Evolutionary conservation across 1,139 yeast genomes (phyloP), one percentile per base, ranked within the genome.

Genomic region (Spencermartinsiella ligniputridi): DNA sequence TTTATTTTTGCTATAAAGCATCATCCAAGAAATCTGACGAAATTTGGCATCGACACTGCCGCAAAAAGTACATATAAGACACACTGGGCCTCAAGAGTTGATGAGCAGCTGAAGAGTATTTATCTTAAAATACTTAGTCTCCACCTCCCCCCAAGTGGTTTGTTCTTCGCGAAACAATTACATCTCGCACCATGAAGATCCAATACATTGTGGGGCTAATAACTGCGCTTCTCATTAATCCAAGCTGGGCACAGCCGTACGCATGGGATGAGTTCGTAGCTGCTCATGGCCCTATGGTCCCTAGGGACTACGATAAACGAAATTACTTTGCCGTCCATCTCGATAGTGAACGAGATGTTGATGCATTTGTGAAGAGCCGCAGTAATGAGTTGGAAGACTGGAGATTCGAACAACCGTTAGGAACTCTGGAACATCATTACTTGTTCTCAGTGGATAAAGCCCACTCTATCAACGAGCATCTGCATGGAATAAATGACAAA

Each of bases 301-400:
- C 50, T 1, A 48, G 57, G 13, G 62, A 60, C 35, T 54, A 54
- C 39, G 55, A 51, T 27, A 42, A 40, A 13, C 48, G 64, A 22
- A 49, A 52, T 12, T 63, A 63, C 42, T 61, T 56, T 48, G 66
- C 63, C 8, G 57, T 63, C 29, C 63, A 63, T 35, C 49, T 63
- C 15, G 49, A 46, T 25, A 47, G 44, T 9, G 40, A 34, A 3
- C 37, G 44, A 9, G 52, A 51, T 21, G 54, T 49, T 16, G 39
- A 17, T 2, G 29, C 33, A 15, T 48, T 51, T 39, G 44, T 22
- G 5, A 27, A 15, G n/a, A 27, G 20, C 17, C 45, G 35, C 21
- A 30, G 52, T 39, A 50, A 52, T 11, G 34, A 20, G 13, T 42
- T 41, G 1, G 44, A 50, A 13, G 56, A 53, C 13, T 62, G 67